A percentile compares a stretch with the other conserved stretches of the same genome.
These are phyloP conservation scores for Paecilomyces fulvus DNA, from an alignment of 2,329 filamentous ascomycete species.

Conservation along the genomic window DNA sequence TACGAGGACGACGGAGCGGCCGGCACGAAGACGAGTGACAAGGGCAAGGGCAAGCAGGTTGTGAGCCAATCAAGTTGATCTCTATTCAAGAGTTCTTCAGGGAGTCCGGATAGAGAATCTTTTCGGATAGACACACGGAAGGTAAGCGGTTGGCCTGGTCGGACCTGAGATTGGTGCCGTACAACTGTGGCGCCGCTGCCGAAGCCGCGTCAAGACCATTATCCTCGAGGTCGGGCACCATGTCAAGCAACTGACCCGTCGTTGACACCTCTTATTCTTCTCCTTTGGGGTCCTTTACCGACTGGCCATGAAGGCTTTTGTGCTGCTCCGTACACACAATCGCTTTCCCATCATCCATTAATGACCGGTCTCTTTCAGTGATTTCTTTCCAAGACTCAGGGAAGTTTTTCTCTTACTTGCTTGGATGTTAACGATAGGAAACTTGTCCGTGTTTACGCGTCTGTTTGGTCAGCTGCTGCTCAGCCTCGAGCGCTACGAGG, in stretches of 20 bases:
- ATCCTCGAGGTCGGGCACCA: background rate
- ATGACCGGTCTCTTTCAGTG: background rate
- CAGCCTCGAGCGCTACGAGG: background rate
- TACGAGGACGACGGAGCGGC: conserved; percentile 47
- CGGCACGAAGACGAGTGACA: conserved; percentile 18
- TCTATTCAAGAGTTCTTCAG: background rate
- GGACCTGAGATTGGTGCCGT: background rate
- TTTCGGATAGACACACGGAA: background rate
- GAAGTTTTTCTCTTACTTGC: background rate
- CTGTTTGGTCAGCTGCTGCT: background rate
- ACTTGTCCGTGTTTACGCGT: background rate
- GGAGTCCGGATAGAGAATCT: background rate
- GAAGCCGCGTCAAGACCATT: background rate
- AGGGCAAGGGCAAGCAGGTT: conserved; percentile 24
- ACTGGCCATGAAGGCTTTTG: background rate
- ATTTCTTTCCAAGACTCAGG: background rate
- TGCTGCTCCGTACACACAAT: background rate
- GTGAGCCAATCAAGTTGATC: conserved; percentile 18
- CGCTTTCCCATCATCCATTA: background rate
- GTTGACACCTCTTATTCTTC: background rate
- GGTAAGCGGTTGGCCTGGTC: background rate
- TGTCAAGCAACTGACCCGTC: background rate
- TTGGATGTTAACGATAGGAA: background rate
- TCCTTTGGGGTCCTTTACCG: background rate
- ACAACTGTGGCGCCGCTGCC: background rate